phyloP scores from a whole-genome alignment of 2,329 filamentous ascomycete genomes.

The Triangularia verruculosa region DNA sequence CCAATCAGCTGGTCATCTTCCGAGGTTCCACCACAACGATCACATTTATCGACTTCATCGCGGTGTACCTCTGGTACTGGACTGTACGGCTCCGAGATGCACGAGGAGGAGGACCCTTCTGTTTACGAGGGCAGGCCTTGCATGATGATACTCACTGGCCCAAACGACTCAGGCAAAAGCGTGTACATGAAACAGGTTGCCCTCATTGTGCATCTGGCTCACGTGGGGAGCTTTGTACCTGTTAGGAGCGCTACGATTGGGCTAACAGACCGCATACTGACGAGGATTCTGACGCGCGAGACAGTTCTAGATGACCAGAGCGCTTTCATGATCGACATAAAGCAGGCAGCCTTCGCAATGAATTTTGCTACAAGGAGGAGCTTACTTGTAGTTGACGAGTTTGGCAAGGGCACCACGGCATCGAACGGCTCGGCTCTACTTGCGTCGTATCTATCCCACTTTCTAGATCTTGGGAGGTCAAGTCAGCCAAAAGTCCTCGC shows the following conservation, averaged over 20 bases:
- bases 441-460: slow-evolving; percentile 55
- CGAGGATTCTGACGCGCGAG: slow-evolving; percentile 73
- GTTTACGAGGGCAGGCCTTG: slow-evolving; percentile 45
- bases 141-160: slow-evolving; percentile 81
- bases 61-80: neutral
- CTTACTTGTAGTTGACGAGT: slow-evolving; percentile 89
- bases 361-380: slow-evolving; percentile 72
- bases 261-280: slow-evolving; percentile 88
- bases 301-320: slow-evolving; percentile 58
- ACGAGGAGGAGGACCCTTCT: neutral
- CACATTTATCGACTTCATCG: neutral
- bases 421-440: slow-evolving; percentile 59
- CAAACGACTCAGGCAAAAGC: slow-evolving; percentile 96
- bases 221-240: slow-evolving; percentile 89
- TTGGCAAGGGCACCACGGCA: slow-evolving; percentile 63
- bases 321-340: slow-evolving; percentile 73
- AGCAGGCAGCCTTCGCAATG: slow-evolving; percentile 77
- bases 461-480: slow-evolving; percentile 42
- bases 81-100: neutral
- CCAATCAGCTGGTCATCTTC: neutral
- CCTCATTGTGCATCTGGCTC: slow-evolving; percentile 86
- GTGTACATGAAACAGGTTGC: slow-evolving; percentile 93
- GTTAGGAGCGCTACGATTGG: slow-evolving; percentile 74
- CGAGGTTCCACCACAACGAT: neutral
- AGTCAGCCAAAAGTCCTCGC: slow-evolving; percentile 56